A percentile compares a stretch with the other conserved stretches of the same genome.
Evolutionary conservation across 768 basidiomycete genomes (phyloP).

Genomic region (Gelatoporia subvermispora): DNA sequence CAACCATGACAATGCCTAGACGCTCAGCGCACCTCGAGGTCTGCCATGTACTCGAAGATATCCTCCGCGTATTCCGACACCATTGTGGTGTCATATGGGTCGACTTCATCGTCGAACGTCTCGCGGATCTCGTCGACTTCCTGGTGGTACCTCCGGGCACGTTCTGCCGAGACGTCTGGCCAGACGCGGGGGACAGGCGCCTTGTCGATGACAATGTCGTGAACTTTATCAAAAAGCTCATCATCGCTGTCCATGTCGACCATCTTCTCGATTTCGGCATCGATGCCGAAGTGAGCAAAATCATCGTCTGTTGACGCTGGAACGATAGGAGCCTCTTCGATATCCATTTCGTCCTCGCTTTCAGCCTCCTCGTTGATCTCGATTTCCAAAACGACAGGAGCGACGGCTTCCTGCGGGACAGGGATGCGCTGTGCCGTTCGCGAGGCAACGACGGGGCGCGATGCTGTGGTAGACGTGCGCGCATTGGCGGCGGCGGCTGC

Average conservation of each 20-base stretch:
- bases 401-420: slow-evolving; percentile 53
- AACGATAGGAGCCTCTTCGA: neutral
- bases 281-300: neutral
- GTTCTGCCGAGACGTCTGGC: slow-evolving; percentile 70
- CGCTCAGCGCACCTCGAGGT: slow-evolving; percentile 68
- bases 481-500: slow-evolving; percentile 12
- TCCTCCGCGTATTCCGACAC: slow-evolving; percentile 99
- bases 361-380: slow-evolving; percentile 9
- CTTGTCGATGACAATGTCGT: no score
- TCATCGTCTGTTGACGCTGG: neutral
- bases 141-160: slow-evolving; percentile 48
- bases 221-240: neutral
- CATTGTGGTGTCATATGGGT: slow-evolving; percentile 85
- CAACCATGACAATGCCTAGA: neutral
- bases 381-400: slow-evolving; percentile 35
- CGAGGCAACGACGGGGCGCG: slow-evolving; percentile 30
- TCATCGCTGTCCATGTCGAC: neutral
- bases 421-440: slow-evolving; percentile 36
- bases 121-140: slow-evolving; percentile 63
- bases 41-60: slow-evolving; percentile 93
- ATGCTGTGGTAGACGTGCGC: slow-evolving; percentile 15
- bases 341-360: slow-evolving; percentile 7
- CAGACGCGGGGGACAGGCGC: slow-evolving; percentile 49
- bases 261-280: slow-evolving; percentile 9
- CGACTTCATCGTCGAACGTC: slow-evolving; percentile 65